phyloP scores from a whole-genome alignment of 2,329 filamentous ascomycete genomes.

The Cercospora citrullina region DNA sequence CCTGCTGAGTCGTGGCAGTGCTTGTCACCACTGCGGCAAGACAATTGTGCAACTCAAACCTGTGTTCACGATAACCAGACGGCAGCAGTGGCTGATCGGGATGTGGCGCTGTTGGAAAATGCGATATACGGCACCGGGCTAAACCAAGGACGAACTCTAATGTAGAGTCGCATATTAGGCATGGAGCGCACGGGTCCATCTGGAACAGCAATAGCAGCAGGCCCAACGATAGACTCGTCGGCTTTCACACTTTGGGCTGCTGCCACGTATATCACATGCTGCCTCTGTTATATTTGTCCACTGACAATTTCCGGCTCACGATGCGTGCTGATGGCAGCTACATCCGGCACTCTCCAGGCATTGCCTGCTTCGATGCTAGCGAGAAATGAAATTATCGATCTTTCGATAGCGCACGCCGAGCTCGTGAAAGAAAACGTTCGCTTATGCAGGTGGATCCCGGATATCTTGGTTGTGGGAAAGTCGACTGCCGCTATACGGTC shows the following conservation, averaged over 20 bases:
- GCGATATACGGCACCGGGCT: not conserved
- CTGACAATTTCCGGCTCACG: not conserved
- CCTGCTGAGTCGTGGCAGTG: not conserved
- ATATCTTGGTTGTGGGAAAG: not conserved
- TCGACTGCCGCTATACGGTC: not conserved
- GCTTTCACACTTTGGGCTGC: not conserved
- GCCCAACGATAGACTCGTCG: conserved; percentile 13
- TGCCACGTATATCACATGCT: not conserved
- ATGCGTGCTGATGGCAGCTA: conserved; percentile 3
- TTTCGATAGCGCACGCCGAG: conserved; percentile 14
- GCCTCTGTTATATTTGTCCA: not conserved
- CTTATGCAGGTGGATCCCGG: conserved; percentile 15
- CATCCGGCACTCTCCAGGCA: conserved; percentile 5
- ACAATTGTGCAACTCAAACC: not conserved
- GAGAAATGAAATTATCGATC: conserved; percentile 10
- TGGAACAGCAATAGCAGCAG: conserved; percentile 7
- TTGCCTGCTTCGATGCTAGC: conserved; percentile 18
- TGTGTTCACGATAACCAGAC: not conserved
- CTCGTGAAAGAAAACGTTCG: conserved; percentile 12
- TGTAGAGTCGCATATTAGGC: not conserved
- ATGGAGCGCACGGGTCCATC: not conserved
- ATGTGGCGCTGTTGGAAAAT: not conserved
- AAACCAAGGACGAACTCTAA: not conserved
- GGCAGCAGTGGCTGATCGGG: not conserved
- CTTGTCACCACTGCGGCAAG: not conserved